Evolutionary conservation across 2,329 filamentous ascomycete species (phyloP).

Genomic region (Neodidymelliopsis sp.): DNA sequence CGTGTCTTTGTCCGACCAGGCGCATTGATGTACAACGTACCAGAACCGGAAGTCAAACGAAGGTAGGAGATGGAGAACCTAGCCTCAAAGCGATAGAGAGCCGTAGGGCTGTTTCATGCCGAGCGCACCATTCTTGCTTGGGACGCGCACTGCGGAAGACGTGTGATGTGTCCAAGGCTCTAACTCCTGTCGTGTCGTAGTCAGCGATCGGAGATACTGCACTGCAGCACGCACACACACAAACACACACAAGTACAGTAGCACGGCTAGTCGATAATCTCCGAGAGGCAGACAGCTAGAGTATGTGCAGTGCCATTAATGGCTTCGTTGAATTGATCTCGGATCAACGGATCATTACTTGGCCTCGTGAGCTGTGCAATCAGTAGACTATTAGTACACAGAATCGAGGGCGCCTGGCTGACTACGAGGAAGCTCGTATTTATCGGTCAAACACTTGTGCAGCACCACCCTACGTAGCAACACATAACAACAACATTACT

Average conservation of each 20-base stretch:
- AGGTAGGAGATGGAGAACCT: neutral
- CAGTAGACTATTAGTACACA: too few species aligned
- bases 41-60: slow-evolving; percentile 16
- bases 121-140: slow-evolving; percentile 7
- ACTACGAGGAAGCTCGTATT: too few species aligned
- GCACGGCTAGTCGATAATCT: slow-evolving; percentile 15
- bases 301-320: slow-evolving; percentile 3
- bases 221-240: slow-evolving; percentile 17
- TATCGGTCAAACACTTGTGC: too few species aligned
- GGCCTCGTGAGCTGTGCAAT: neutral
- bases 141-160: slow-evolving; percentile 3
- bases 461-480: too few species aligned
- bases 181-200: slow-evolving; percentile 17
- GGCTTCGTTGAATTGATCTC: neutral
- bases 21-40: slow-evolving; percentile 7
- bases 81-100: neutral
- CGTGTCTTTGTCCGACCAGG: slow-evolving; percentile 1
- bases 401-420: too few species aligned
- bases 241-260: slow-evolving; percentile 11
- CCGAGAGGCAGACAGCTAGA: slow-evolving; percentile 5
- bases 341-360: slow-evolving; percentile 7
- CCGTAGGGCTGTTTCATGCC: slow-evolving; percentile 12
- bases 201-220: slow-evolving; percentile 23
- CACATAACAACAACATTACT: too few species aligned
- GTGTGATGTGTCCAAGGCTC: slow-evolving; percentile 4